Percentiles rank a stretch among this genome's conserved stretches.
These are phyloP conservation scores for Tetrastigma voinierianum DNA, from an alignment of 164 flowering plant genomes.

Conservation along the genomic window DNA sequence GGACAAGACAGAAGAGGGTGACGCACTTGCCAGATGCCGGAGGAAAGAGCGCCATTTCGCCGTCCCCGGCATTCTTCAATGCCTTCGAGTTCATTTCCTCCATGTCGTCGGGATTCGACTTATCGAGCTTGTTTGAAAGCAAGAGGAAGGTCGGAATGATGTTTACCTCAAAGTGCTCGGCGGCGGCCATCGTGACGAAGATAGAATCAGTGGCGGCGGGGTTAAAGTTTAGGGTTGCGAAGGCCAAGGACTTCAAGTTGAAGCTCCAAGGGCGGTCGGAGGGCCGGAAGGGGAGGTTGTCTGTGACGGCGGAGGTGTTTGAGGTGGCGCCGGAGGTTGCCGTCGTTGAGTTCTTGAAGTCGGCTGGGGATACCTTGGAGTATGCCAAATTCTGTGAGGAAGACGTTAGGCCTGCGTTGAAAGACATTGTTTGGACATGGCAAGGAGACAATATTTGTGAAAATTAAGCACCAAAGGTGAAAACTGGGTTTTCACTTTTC, in stretches of 20 bases:
- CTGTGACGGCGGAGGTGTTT: constrained; percentile 76
- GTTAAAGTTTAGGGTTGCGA: constrained; percentile 38
- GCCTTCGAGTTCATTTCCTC: constrained; percentile 83
- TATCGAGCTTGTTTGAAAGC: constrained; percentile 66
- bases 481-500: not conserved
- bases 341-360: constrained; percentile 64
- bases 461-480: not conserved
- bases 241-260: constrained; percentile 55
- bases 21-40: not conserved
- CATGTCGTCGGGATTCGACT: constrained; percentile 82
- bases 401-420: constrained; percentile 67
- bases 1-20: constrained; percentile 3
- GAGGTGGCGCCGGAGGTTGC: constrained; percentile 75
- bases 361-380: constrained; percentile 71
- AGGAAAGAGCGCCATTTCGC: not conserved
- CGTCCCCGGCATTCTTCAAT: constrained; percentile 57
- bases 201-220: constrained; percentile 55
- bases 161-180: constrained; percentile 66
- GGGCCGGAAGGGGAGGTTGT: constrained; percentile 66
- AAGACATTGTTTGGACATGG: constrained; percentile 86
- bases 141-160: constrained; percentile 43
- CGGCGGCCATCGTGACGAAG: constrained; percentile 47
- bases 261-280: constrained; percentile 48
- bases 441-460: constrained; percentile 41
- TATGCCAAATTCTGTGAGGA: constrained; percentile 63